Conservation (phyloP, 2,329 filamentous ascomycete genomes). For the Xylogone sp. region DNA sequence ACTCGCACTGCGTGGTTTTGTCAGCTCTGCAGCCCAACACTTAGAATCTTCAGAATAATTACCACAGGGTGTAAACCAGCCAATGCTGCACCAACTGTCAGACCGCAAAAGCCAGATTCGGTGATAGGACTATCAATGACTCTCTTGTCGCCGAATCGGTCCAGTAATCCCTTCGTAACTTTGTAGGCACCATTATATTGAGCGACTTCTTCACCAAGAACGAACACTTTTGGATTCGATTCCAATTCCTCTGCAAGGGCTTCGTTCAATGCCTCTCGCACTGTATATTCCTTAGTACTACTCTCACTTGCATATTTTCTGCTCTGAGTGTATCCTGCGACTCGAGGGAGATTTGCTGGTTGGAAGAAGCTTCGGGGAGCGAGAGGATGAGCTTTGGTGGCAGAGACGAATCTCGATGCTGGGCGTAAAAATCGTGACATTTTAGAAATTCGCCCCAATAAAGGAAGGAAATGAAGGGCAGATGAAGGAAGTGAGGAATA, state of each 20-base stretch:
- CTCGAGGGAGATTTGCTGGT: constrained; percentile 32
- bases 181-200: constrained; percentile 99
- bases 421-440: constrained; percentile 59
- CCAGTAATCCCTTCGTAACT: constrained; percentile 94
- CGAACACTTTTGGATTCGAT: constrained; percentile 88
- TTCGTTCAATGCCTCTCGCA: constrained; percentile 96
- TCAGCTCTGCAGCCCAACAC: constrained; percentile 10
- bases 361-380: constrained; percentile 50
- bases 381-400: constrained; percentile 41
- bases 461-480: constrained; percentile 6
- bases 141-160: constrained; percentile 95
- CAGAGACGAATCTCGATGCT: constrained; percentile 57
- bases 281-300: constrained; percentile 87
- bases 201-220: constrained; percentile 96
- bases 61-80: constrained; percentile 92
- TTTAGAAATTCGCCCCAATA: constrained; percentile 18
- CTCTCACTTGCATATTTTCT: constrained; percentile 30
- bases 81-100: constrained; percentile 91
- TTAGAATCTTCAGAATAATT: constrained; percentile 40
- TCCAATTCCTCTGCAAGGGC: constrained; percentile 97
- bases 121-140: constrained; percentile 99
- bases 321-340: constrained; percentile 26
- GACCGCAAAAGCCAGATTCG: constrained; percentile 90
- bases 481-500: constrained; percentile 6
- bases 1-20: constrained; percentile 69